Evolutionary conservation across 306 rosid species (phyloP), one percentile per base, ranked within the genome.

Genomic region (Vigna reflexopilosa): DNA sequence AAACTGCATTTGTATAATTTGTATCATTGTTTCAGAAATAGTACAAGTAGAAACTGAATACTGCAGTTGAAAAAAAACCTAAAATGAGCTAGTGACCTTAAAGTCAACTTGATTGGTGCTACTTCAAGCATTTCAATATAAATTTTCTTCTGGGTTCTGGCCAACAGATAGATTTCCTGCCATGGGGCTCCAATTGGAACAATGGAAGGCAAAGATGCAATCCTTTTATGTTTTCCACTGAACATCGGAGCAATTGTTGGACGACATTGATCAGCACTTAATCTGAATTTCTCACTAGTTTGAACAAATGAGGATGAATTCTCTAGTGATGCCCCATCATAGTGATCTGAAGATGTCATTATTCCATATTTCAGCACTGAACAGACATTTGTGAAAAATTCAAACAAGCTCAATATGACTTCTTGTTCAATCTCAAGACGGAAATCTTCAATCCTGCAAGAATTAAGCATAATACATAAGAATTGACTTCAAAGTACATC

Each of bases 171-270:
- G 70, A 95, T 93, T 81, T 92, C 87, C 86, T 95, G 98, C 98
- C 98, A 95, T 22, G 98, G 98, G 80, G 98, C 93, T 76, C 98
- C 98, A 77, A 95, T 92, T 47, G 98, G 97, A 87, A 91, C 85
- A 30, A 92, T 72, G 20, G 88, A 82, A 87, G 96, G 97, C 56
- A 91, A 81, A 38, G 88, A 81, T 26, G 67, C 76, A 76, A 68
- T 75, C 19, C 45, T 70, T 65, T 81, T 85, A 9, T 84, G 67
- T 40, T 79, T 73, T 81, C 81, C 87, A 86, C 61, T 67, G 47
- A 83, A 61, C 57, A 65, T 32, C 6, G 93, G 85, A 80, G 80
- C 76, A 80, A 77, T 44, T 59, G 49, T 67, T 11, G 77, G 76
- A 38, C 77, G 82, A 78, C 76, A 78, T 7, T 75, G 86, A 72